Evolutionary conservation across 371 early-diverging fungal genomes (phyloP), one percentile per base, ranked within the genome.

Genomic region (Mortierella sp.): DNA sequence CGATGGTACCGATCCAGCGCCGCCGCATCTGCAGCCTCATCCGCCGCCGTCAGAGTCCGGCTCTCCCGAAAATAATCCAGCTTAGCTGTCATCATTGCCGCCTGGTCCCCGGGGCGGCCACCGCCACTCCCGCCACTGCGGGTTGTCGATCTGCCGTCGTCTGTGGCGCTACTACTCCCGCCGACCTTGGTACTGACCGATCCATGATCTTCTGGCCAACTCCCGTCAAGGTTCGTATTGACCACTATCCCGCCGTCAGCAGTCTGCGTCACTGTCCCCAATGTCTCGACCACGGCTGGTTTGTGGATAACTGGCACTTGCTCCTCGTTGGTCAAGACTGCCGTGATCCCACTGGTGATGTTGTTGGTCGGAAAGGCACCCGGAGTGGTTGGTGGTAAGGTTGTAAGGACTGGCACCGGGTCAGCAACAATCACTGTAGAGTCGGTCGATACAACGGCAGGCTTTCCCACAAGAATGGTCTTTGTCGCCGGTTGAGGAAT

Each of bases 141-240:
- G 3, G 24, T 68, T 8, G 78, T 74, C 32, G 84, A 81, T 14
- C 81, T 81, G 2, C 77, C 78, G 21, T 80, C 79, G 16, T 68
- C 68, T 21, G 68, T 68, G 63, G 63, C 63, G 24, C 41, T 68
- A 35, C 41, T 68, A 24, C 54, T 56, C 41, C 81, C 72, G 24
- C 77, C 84, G 16, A 81, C 81, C 70, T 84, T 84, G 55, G 78
- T 81, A 49, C 78, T 81, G 27, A 84, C 65, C 18, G 84, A 81
- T 70, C 76, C 51, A 63, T 75, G 81, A 44, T 80, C 84, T 78
- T 84, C 84, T 27, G 78, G 78, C 44, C 78, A 75, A 72, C 70
- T 75, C 74, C 78, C 78, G 18, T 77, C 75, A 1, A 43, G 21
- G 16, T 35, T 32, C 21, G 68, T 68, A 68, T 24, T 68, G 38